A percentile compares a stretch with the other conserved stretches of the same genome.
Conservation (phyloP, 2,329 filamentous ascomycete species). For the Trichophyton schoenleinii region DNA sequence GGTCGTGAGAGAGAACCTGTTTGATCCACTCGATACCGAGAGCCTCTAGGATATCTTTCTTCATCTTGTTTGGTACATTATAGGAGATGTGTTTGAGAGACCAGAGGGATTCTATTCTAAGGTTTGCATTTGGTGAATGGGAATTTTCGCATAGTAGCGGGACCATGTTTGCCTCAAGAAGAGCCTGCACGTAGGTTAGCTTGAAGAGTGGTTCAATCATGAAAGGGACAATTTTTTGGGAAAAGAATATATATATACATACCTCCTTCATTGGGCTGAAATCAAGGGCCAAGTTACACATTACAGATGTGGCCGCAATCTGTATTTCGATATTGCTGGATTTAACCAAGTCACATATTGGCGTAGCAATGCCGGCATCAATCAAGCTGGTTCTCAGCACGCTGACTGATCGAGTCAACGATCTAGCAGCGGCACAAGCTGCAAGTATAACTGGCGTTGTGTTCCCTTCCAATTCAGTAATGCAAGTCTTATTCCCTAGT, state of each 20-base stretch:
- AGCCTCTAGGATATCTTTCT: constrained; percentile 64
- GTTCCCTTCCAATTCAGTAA: constrained; percentile 54
- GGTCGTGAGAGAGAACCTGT: constrained; percentile 56
- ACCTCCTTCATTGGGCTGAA: constrained; percentile 87
- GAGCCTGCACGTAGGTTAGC: constrained; percentile 39
- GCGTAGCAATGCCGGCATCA: constrained; percentile 68
- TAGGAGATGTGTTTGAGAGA: constrained; percentile 82
- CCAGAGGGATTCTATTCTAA: constrained; percentile 82
- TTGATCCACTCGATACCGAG: constrained; percentile 70
- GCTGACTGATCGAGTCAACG: constrained; percentile 72
- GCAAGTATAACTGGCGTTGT: constrained; percentile 67
- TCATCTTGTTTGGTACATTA: constrained; percentile 56
- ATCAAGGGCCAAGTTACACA: constrained; percentile 75
- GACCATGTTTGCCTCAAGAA: constrained; percentile 62
- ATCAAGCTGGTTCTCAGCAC: constrained; percentile 76
- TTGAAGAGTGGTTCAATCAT: too few relatives aligned
- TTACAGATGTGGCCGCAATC: constrained; percentile 69
- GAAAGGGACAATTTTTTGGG: too few relatives aligned
- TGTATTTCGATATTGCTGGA: constrained; percentile 68
- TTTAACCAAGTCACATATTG: constrained; percentile 61
- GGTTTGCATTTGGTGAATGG: constrained; percentile 62
- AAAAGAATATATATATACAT: constrained; percentile 26
- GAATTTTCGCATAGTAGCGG: constrained; percentile 71
- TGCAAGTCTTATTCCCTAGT: constrained; percentile 17
- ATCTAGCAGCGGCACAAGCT: constrained; percentile 68